These are phyloP conservation scores for Penicillium salamii DNA, from an alignment of 495 filamentous ascomycete genomes.

Conservation along the genomic window DNA sequence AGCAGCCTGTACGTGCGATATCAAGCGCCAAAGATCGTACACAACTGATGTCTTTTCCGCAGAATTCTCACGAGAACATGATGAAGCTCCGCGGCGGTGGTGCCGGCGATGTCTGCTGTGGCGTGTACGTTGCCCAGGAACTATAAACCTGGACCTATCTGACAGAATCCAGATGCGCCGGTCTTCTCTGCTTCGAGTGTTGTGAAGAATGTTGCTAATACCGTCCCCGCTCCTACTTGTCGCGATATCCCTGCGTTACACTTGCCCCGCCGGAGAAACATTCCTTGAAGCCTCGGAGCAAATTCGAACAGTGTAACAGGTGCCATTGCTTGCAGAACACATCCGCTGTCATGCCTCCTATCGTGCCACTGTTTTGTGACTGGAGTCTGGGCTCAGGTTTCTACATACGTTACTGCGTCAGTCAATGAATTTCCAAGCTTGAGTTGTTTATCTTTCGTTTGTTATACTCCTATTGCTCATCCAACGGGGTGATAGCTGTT, in stretches of 20 bases:
- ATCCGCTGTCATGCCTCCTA: background rate
- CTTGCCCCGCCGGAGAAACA: background rate
- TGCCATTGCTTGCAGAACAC: too few relatives aligned
- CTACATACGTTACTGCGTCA: slow-evolving; percentile 10
- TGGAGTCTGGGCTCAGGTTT: background rate
- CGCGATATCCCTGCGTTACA: background rate
- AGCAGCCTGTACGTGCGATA: slow-evolving; percentile 34
- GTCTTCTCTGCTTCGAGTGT: slow-evolving; percentile 46
- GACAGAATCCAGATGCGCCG: slow-evolving; percentile 33
- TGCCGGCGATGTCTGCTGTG: slow-evolving; percentile 42
- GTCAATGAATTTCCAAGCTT: too few relatives aligned
- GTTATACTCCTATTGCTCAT: too few relatives aligned
- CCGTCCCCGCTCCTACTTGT: background rate
- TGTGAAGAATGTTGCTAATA: slow-evolving; percentile 28
- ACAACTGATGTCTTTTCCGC: too few relatives aligned
- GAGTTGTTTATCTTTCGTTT: too few relatives aligned
- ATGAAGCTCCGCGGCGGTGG: slow-evolving; percentile 45
- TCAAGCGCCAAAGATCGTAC: background rate
- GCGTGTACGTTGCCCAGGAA: slow-evolving; percentile 33
- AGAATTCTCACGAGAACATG: slow-evolving; percentile 38
- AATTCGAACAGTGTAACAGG: too few relatives aligned
- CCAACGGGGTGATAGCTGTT: background rate
- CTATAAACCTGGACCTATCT: slow-evolving; percentile 1
- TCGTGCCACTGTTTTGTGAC: too few relatives aligned
- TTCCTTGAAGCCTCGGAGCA: too few relatives aligned